Percentiles rank a stretch among this genome's conserved stretches.
phyloP scores from a whole-genome alignment of 495 filamentous ascomycete genomes.

The Letharia lupina region DNA sequence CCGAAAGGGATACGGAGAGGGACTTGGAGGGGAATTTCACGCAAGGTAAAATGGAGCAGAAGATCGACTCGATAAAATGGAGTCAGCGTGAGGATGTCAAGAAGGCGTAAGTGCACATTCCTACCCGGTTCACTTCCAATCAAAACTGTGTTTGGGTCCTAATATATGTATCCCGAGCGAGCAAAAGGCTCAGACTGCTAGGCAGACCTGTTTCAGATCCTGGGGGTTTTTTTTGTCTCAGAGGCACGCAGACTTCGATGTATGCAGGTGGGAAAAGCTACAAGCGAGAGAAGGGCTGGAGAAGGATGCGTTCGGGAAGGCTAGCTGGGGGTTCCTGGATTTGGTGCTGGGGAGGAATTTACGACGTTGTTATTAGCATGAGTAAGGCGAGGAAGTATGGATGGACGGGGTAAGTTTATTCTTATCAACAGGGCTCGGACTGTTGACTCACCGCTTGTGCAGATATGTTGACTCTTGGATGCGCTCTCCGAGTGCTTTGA shows the following conservation, averaged over 20 bases:
- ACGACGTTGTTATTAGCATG: slow-evolving; percentile 42
- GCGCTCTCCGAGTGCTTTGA: slow-evolving; percentile 40
- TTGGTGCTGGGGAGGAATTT: slow-evolving; percentile 45
- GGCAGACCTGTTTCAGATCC: background rate
- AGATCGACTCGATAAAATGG: slow-evolving; percentile 47
- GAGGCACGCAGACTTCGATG: background rate
- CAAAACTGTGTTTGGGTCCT: background rate
- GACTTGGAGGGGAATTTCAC: slow-evolving; percentile 34
- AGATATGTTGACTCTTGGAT: slow-evolving; percentile 41
- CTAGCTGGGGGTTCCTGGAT: slow-evolving; percentile 47
- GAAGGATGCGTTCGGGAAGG: slow-evolving; percentile 43
- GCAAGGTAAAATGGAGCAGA: slow-evolving; percentile 33
- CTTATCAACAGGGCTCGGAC: background rate
- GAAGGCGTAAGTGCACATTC: slow-evolving; percentile 24
- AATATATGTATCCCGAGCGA: background rate
- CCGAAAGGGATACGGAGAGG: slow-evolving; percentile 30
- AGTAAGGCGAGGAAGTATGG: slow-evolving; percentile 47
- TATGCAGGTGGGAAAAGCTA: slow-evolving; percentile 32
- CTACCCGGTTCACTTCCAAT: background rate
- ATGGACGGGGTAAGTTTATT: slow-evolving; percentile 28
- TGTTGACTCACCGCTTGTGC: background rate
- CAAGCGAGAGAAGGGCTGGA: slow-evolving; percentile 41
- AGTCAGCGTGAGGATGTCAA: slow-evolving; percentile 42
- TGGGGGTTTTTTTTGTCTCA: no score
- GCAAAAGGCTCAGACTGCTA: background rate